A percentile compares a stretch with the other conserved stretches of the same genome.
phyloP scores from a whole-genome alignment of 108 stramenopile genomes.

The Nannochloropsis oceanica region DNA sequence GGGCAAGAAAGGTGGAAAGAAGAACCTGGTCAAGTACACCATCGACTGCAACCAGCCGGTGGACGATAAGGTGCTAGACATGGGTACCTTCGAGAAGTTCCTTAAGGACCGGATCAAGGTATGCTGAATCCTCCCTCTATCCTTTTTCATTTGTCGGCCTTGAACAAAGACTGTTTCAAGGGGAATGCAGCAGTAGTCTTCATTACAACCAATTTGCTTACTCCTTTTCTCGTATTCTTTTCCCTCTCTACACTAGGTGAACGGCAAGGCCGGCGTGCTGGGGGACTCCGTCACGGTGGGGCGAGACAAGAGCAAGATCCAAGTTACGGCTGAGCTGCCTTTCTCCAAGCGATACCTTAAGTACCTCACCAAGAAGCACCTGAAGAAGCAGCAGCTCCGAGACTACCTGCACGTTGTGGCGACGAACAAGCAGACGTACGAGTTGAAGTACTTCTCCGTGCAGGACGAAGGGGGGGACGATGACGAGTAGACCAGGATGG shows the following conservation, averaged over 20 bases:
- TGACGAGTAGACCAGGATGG: slow-evolving; percentile 7
- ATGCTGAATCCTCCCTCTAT: not conserved
- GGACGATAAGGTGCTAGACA: slow-evolving; percentile 93
- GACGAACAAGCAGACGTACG: slow-evolving; percentile 68
- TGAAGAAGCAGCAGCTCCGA: slow-evolving; percentile 94
- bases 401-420: slow-evolving; percentile 96
- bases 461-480: slow-evolving; percentile 30
- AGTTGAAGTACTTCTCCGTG: slow-evolving; percentile 44
- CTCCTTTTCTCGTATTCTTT: not conserved
- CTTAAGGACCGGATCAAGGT: slow-evolving; percentile 93
- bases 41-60: slow-evolving; percentile 94
- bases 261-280: slow-evolving; percentile 48
- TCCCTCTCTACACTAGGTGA: not conserved
- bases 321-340: slow-evolving; percentile 63
- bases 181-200: not conserved
- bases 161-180: not conserved
- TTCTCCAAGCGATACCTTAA: slow-evolving; percentile 97
- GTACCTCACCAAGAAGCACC: slow-evolving; percentile 96
- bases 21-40: slow-evolving; percentile 75
- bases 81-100: slow-evolving; percentile 93
- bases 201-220: not conserved
- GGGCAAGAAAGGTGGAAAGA: slow-evolving; percentile 67
- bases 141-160: not conserved
- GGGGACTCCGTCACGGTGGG: slow-evolving; percentile 56
- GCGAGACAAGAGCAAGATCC: slow-evolving; percentile 75